Conservation (phyloP, 2,329 filamentous ascomycete species). For the Elsinoe perseae region DNA sequence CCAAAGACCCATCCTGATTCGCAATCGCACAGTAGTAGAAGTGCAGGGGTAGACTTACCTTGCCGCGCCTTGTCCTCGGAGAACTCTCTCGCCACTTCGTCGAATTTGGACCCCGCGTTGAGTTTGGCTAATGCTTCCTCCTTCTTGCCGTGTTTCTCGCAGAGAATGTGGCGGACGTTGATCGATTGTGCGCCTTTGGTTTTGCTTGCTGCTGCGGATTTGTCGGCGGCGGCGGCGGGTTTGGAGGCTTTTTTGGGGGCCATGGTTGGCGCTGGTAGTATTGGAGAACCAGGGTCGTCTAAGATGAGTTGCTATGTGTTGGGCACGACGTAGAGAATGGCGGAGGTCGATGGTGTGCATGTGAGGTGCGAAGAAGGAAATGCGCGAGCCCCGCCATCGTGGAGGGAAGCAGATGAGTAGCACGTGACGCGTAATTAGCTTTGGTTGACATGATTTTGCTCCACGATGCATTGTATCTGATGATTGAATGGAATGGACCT, state of each 20-base stretch:
- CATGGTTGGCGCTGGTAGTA: conserved; percentile 18
- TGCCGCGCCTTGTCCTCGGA: conserved; percentile 70
- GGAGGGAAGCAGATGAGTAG: too few relatives aligned
- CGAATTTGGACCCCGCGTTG: conserved; percentile 60
- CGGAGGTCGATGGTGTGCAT: too few relatives aligned
- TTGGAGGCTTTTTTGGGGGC: conserved; percentile 24
- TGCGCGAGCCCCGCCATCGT: too few relatives aligned
- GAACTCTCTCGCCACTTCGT: conserved; percentile 63
- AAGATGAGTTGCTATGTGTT: too few relatives aligned
- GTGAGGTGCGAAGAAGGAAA: too few relatives aligned
- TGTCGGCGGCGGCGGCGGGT: conserved; percentile 21
- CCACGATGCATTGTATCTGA: too few relatives aligned
- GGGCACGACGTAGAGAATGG: too few relatives aligned
- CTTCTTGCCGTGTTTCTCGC: conserved; percentile 69
- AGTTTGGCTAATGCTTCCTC: conserved; percentile 66
- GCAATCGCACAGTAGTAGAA: neutral
- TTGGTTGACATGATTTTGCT: too few relatives aligned
- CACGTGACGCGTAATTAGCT: too few relatives aligned
- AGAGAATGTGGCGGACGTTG: conserved; percentile 69
- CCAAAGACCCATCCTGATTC: too few relatives aligned
- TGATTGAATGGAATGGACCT: too few relatives aligned
- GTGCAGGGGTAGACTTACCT: conserved; percentile 30
- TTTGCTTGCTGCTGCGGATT: conserved; percentile 23
- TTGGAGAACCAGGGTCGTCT: too few relatives aligned
- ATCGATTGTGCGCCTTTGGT: conserved; percentile 52